A percentile compares a stretch with the other conserved stretches of the same genome.
Evolutionary conservation across 768 basidiomycete genomes (phyloP).

Genomic region (Lentinula sp.): DNA sequence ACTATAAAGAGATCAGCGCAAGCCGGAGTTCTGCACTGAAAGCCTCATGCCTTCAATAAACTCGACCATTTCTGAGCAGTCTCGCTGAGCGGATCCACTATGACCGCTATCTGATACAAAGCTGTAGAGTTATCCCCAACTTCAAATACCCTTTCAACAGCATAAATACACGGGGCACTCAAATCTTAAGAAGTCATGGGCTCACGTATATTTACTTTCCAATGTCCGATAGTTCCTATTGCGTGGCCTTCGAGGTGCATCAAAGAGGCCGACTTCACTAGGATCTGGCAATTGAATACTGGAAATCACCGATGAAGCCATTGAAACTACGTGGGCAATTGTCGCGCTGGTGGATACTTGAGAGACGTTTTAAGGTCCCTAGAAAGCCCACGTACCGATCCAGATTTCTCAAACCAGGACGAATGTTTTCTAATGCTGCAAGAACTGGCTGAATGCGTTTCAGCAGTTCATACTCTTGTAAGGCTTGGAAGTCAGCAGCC

Average conservation of each 20-base stretch:
- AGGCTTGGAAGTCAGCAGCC: constrained; percentile 62
- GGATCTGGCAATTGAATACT: constrained; percentile 67
- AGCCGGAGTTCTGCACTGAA: not conserved
- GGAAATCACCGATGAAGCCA: constrained; percentile 67
- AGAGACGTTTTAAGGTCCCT: not conserved
- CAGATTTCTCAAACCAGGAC: constrained; percentile 26
- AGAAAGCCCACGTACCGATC: constrained; percentile 33
- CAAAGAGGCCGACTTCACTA: constrained; percentile 68
- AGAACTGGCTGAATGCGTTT: constrained; percentile 68
- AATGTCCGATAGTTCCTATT: constrained; percentile 55
- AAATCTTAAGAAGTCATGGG: constrained; percentile 7
- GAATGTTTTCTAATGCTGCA: constrained; percentile 53
- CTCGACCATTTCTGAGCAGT: constrained; percentile 82
- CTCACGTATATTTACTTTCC: constrained; percentile 60
- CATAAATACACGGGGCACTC: constrained; percentile 1
- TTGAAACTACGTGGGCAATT: constrained; percentile 54
- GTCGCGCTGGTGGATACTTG: constrained; percentile 33
- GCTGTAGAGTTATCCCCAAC: constrained; percentile 66
- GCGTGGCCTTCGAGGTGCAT: constrained; percentile 54
- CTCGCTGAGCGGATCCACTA: constrained; percentile 85
- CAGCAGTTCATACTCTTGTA: constrained; percentile 69
- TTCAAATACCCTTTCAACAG: constrained; percentile 49
- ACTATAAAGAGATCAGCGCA: constrained; percentile 27
- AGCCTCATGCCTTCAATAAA: constrained; percentile 52
- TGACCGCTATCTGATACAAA: constrained; percentile 58